phyloP scores from a whole-genome alignment of 2,329 filamentous ascomycete species.

The Stachybotrys echinatus region DNA sequence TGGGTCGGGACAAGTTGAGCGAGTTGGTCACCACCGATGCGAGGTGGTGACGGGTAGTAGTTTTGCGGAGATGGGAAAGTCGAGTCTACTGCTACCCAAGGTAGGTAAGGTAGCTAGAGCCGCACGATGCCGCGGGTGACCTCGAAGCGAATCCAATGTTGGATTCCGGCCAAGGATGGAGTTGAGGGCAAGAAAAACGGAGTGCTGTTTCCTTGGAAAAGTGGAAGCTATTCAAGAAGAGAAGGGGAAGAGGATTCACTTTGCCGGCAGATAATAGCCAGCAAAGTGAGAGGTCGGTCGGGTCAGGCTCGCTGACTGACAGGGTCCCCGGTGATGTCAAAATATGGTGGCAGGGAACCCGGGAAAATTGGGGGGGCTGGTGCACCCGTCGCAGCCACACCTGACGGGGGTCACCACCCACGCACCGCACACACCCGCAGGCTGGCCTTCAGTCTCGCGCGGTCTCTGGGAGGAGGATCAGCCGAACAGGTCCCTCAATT shows the following conservation, averaged over 20 bases:
- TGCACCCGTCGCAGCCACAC: not conserved
- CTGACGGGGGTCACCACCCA: not conserved
- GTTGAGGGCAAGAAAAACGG: not conserved
- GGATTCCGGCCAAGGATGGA: not conserved
- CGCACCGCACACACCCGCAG: too few species aligned
- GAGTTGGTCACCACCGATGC: conserved; percentile 29
- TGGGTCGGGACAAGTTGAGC: conserved; percentile 43
- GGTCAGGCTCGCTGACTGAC: conserved; percentile 5
- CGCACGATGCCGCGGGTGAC: not conserved
- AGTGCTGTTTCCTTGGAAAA: not conserved
- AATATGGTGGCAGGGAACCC: conserved; percentile 22
- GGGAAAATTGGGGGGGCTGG: conserved; percentile 13
- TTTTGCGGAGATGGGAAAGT: too few species aligned
- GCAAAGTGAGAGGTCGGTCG: conserved; percentile 1
- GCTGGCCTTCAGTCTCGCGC: not conserved
- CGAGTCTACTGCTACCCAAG: not conserved
- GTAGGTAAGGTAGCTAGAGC: not conserved
- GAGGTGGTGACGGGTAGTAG: conserved; percentile 12
- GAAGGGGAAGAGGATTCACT: not conserved
- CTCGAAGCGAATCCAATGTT: not conserved
- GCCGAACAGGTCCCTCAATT: not conserved
- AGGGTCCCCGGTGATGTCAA: conserved; percentile 22
- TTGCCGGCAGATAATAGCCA: not conserved
- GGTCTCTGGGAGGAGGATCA: not conserved
- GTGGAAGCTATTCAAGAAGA: not conserved